Evolutionary conservation across 2,329 filamentous ascomycete genomes (phyloP), one percentile per base, ranked within the genome.

Genomic region (Penicillium frequentans): DNA sequence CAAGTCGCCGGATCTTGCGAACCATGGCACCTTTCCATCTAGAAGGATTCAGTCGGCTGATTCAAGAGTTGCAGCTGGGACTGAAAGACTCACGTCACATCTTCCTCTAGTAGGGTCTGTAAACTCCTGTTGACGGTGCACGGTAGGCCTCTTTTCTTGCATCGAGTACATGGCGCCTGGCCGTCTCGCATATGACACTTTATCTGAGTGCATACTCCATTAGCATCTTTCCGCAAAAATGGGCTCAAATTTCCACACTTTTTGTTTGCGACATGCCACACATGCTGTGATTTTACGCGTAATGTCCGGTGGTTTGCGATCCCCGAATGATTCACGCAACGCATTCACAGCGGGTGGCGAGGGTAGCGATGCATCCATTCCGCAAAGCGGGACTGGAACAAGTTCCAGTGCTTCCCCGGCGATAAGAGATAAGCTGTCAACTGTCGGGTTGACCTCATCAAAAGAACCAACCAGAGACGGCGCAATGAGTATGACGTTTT

Each of bases 81-180:
- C 14, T 5, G 49, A 29, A 13, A 29, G 19, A 35, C 54, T 52
- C 26, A 56, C 54, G 54, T 56, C 35, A 45, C 70, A 63, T 78
- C 76, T 39, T 70, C 69, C 54, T 78, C 75, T 24, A 79, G 61
- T 37, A 78, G 62, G 69, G 75, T 78, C 55, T 78, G 75, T 31
- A 78, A 55, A 58, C 72, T 76, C 42, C 74, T 68, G 55, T 77
- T 77, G 24, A 79, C 74, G 1, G 72, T 73, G 49, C 76, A 78
- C 7, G 73, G 66, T 14, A 78, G 56, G 29, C 73, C 73, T 46
- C 74, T 65, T 55, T 75, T 76, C 61, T 72, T 73, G 64, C 76
- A 79, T 33, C 76, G 62, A 3, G 69, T 67, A 61, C 76, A 79
- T 5, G 75, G 76, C 14, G 72, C 66, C 42, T 74, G 66, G 6